Conservation (phyloP, 2,329 filamentous ascomycete genomes). For the Aspergillus fumigatiaffinis region DNA sequence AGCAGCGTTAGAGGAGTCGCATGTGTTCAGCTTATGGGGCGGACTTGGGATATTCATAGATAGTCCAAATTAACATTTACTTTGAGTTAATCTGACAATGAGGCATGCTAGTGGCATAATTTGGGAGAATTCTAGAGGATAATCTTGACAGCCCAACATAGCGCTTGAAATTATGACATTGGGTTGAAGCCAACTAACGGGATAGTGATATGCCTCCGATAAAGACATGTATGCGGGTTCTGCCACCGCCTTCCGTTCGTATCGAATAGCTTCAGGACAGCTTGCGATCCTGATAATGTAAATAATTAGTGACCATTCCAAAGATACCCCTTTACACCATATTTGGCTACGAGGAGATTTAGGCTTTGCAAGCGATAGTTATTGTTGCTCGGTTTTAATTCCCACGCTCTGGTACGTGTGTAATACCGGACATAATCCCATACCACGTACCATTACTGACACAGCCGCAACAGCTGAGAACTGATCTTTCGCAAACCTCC, state of each 20-base stretch:
- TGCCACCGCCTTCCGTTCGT: conserved; percentile 20
- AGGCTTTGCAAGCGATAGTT: not conserved
- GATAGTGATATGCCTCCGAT: not conserved
- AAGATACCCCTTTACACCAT: not conserved
- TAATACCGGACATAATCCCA: not conserved
- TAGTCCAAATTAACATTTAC: not conserved
- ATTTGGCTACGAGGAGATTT: not conserved
- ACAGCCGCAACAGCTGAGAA: not conserved
- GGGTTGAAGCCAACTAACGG: no score
- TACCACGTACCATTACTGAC: not conserved
- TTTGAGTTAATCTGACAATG: not conserved
- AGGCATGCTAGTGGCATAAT: not conserved
- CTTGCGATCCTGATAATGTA: conserved; percentile 9
- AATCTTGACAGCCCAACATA: not conserved
- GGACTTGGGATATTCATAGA: not conserved
- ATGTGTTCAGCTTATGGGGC: not conserved
- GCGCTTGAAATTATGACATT: not conserved
- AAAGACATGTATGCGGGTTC: conserved; percentile 1
- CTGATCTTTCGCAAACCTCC: not conserved
- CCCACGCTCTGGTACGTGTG: not conserved
- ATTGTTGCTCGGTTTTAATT: not conserved
- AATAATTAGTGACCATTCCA: not conserved
- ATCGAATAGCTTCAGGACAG: conserved; percentile 18
- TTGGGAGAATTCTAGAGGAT: not conserved
- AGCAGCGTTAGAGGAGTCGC: not conserved